Conservation (phyloP, 768 basidiomycete genomes). For the Xerocomus brunneocitrinus region DNA sequence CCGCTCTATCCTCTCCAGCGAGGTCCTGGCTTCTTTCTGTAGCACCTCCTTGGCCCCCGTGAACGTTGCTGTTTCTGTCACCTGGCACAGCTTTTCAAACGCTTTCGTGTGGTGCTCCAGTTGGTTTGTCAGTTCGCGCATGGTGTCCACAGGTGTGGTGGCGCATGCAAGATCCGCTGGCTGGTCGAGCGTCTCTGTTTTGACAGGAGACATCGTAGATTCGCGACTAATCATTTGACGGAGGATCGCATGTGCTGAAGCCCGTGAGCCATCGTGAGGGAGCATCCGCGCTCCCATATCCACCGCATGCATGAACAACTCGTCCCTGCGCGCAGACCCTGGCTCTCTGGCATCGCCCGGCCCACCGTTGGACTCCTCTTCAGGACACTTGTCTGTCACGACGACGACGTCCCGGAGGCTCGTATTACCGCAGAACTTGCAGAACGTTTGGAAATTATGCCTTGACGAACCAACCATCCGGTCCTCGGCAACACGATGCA, state of each 20-base stretch:
- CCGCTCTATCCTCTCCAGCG: constrained; percentile 38
- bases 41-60: constrained; percentile 36
- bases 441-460: constrained; percentile 43
- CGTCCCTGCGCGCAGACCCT: constrained; percentile 32
- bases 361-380: constrained; percentile 29
- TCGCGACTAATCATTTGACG: constrained; percentile 36
- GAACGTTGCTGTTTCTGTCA: constrained; percentile 39
- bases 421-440: constrained; percentile 45
- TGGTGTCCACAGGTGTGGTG: constrained; percentile 41
- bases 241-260: constrained; percentile 44
- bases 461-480: constrained; percentile 40
- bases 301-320: constrained; percentile 44
- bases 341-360: constrained; percentile 34
- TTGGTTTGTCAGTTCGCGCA: constrained; percentile 41
- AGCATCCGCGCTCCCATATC: constrained; percentile 42
- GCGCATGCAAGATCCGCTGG: constrained; percentile 40
- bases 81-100: constrained; percentile 36
- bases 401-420: constrained; percentile 45
- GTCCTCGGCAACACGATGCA: constrained; percentile 45
- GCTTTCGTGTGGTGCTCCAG: constrained; percentile 40
- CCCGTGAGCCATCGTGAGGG: constrained; percentile 37
- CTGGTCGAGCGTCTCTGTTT: constrained; percentile 41
- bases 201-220: constrained; percentile 39
- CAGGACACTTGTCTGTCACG: constrained; percentile 44
- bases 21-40: constrained; percentile 35